Percentiles rank a stretch among this genome's conserved stretches.
phyloP scores from a whole-genome alignment of 1,139 yeast genomes.

The Candida sp. region DNA sequence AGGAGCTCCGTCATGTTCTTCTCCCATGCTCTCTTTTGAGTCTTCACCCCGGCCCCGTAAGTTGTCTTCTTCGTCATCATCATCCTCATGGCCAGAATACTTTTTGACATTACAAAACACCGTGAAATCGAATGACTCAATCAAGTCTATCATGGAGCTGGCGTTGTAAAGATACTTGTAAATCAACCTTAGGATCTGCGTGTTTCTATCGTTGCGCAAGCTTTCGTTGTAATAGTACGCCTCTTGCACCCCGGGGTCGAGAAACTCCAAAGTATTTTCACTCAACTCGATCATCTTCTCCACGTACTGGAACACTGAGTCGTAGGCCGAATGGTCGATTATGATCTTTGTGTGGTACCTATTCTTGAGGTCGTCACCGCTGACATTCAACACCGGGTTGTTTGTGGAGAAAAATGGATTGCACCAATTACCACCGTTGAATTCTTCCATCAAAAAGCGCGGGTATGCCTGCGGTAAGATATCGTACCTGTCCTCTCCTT shows the following conservation, averaged over 20 bases:
- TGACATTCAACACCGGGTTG: constrained; percentile 43
- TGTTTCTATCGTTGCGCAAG: constrained; percentile 52
- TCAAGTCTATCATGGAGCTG: constrained; percentile 51
- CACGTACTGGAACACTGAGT: constrained; percentile 35
- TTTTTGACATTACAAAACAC: constrained; percentile 49
- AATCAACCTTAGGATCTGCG: constrained; percentile 54
- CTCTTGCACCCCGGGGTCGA: constrained; percentile 41
- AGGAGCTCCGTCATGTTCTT: background rate
- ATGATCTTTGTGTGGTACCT: constrained; percentile 49
- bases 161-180: constrained; percentile 57
- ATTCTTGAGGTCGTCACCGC: constrained; percentile 51
- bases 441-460: constrained; percentile 64
- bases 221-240: constrained; percentile 38
- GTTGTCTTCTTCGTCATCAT: constrained; percentile 12
- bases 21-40: background rate
- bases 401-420: constrained; percentile 61
- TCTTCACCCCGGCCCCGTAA: constrained; percentile 5
- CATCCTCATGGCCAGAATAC: constrained; percentile 24
- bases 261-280: constrained; percentile 41
- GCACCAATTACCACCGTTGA: constrained; percentile 77
- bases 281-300: constrained; percentile 43
- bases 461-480: constrained; percentile 68
- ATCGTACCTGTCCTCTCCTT: constrained; percentile 41
- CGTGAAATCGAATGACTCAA: constrained; percentile 68
- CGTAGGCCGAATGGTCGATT: constrained; percentile 53